These are phyloP conservation scores for Fusarium tuaranense DNA, from an alignment of 2,329 filamentous ascomycete species.

Conservation along the genomic window DNA sequence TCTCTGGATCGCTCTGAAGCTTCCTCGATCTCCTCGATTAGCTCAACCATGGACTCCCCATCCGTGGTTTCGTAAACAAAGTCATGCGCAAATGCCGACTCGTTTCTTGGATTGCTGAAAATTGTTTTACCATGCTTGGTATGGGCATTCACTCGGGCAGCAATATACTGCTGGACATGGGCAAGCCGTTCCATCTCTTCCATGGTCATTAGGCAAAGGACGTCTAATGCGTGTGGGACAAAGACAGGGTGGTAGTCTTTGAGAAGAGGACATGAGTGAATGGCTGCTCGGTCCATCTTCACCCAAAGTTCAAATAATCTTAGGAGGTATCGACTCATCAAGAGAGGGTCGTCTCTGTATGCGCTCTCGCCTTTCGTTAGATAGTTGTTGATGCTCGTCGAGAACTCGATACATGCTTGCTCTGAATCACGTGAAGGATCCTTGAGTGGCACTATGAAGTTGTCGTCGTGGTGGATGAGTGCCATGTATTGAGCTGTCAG, in stretches of 20 bases:
- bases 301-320: constrained; percentile 69
- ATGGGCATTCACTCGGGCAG: constrained; percentile 28
- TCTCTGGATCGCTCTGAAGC: neutral
- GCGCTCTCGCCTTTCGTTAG: constrained; percentile 11
- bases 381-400: neutral
- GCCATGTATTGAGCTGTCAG: constrained; percentile 4
- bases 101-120: constrained; percentile 55
- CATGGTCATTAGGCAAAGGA: constrained; percentile 61
- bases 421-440: neutral
- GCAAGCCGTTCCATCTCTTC: constrained; percentile 64
- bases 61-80: constrained; percentile 1
- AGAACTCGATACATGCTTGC: neutral
- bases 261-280: constrained; percentile 59
- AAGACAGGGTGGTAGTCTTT: constrained; percentile 64
- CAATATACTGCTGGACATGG: constrained; percentile 32
- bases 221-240: constrained; percentile 61
- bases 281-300: constrained; percentile 63
- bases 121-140: constrained; percentile 52
- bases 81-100: neutral
- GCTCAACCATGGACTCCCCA: neutral
- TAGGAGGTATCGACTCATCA: constrained; percentile 55
- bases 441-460: neutral
- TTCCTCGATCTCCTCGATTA: constrained; percentile 1
- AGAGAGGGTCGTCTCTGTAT: constrained; percentile 49
- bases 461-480: constrained; percentile 8